A percentile compares a stretch with the other conserved stretches of the same genome.
Evolutionary conservation across 306 rosid genomes (phyloP).

Genomic region (Pyrus communis): DNA sequence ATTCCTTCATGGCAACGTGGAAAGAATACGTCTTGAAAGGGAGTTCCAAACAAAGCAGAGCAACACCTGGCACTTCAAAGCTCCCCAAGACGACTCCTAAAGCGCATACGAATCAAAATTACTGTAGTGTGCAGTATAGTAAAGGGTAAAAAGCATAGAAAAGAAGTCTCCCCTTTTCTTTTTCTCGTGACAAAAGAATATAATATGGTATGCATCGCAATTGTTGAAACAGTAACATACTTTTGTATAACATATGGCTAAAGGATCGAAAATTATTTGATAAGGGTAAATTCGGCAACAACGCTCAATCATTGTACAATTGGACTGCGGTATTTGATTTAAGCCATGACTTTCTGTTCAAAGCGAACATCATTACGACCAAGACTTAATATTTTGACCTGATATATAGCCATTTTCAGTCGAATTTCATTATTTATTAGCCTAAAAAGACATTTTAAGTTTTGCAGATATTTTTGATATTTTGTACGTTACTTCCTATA

Average conservation of each 20-base stretch:
- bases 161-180: background rate
- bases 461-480: too few species aligned
- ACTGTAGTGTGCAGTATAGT: background rate
- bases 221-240: background rate
- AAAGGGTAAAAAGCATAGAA: background rate
- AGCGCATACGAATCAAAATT: constrained; percentile 1
- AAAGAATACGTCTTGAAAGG: background rate
- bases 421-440: background rate
- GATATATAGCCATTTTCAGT: too few species aligned
- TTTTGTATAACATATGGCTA: too few species aligned
- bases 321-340: too few species aligned
- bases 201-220: background rate
- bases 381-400: background rate
- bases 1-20: background rate
- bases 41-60: background rate
- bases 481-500: background rate
- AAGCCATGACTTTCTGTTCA: too few species aligned
- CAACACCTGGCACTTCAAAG: background rate
- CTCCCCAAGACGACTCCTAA: background rate
- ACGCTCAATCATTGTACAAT: too few species aligned
- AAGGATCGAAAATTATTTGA: too few species aligned
- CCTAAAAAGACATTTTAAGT: too few species aligned
- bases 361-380: too few species aligned
- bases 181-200: background rate
- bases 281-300: too few species aligned